phyloP scores from a whole-genome alignment of 192 early-diverging fungal species.

The Podila clonocystis region DNA sequence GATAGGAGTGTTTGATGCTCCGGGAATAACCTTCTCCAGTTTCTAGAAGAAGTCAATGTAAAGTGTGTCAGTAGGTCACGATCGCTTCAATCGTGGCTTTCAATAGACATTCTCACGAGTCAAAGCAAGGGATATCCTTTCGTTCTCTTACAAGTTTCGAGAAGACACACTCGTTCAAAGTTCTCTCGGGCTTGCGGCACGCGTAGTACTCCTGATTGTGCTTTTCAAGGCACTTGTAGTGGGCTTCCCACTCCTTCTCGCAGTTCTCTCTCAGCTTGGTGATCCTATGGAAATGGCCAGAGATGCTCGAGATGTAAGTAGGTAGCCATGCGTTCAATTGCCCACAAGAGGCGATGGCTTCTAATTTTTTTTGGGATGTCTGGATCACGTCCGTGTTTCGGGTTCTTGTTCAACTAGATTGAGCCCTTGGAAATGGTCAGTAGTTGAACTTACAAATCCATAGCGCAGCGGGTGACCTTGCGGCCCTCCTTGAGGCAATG shows the following conservation, averaged over 20 bases:
- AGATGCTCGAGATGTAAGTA: too few relatives aligned
- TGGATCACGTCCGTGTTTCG: too few relatives aligned
- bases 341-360: too few relatives aligned
- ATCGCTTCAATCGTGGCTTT: too few relatives aligned
- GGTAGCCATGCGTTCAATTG: too few relatives aligned
- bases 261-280: constrained; percentile 91
- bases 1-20: constrained; percentile 57
- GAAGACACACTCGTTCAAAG: constrained; percentile 91
- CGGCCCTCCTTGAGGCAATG: constrained; percentile 95
- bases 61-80: not conserved
- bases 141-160: constrained; percentile 74
- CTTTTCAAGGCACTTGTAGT: constrained; percentile 93
- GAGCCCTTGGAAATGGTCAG: too few relatives aligned
- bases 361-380: too few relatives aligned
- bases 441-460: constrained; percentile 72
- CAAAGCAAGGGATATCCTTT: not conserved
- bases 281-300: constrained; percentile 60
- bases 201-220: constrained; percentile 89
- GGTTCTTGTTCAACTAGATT: too few relatives aligned
- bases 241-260: constrained; percentile 82
- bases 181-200: constrained; percentile 82
- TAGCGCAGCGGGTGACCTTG: constrained; percentile 94
- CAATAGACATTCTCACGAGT: not conserved
- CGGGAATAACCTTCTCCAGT: constrained; percentile 77
- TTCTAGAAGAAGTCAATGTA: constrained; percentile 41